These are phyloP conservation scores for Pythium myriotylum DNA, from an alignment of 352 stramenopile genomes.

Conservation along the genomic window DNA sequence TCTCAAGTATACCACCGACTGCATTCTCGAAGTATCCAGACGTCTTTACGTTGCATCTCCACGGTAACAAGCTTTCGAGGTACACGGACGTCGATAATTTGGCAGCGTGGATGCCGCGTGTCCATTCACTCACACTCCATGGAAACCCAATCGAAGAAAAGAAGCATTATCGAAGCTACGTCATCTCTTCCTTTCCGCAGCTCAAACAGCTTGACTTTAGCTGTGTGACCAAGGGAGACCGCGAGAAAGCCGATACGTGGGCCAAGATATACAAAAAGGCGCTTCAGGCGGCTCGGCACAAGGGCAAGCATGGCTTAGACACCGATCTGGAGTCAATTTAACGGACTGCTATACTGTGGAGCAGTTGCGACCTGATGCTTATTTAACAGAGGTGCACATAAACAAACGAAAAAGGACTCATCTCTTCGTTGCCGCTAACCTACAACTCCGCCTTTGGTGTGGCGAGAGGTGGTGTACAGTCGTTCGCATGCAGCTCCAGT, in stretches of 20 bases:
- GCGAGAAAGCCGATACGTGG: constrained; percentile 72
- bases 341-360: too few relatives aligned
- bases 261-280: constrained; percentile 66
- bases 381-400: too few relatives aligned
- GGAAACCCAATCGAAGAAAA: constrained; percentile 87
- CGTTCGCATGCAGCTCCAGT: constrained; percentile 30
- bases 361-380: too few relatives aligned
- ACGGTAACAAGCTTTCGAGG: constrained; percentile 66
- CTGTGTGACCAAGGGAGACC: constrained; percentile 64
- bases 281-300: constrained; percentile 12
- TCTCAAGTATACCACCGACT: constrained; percentile 36
- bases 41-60: constrained; percentile 72
- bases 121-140: constrained; percentile 75
- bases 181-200: constrained; percentile 65
- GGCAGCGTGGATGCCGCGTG: constrained; percentile 40
- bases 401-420: too few relatives aligned
- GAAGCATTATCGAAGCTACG: constrained; percentile 87
- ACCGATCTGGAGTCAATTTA: constrained; percentile 2
- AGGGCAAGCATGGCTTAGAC: not conserved
- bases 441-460: constrained; percentile 13
- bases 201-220: constrained; percentile 81
- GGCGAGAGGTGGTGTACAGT: constrained; percentile 6
- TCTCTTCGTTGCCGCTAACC: too few relatives aligned
- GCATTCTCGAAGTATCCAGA: constrained; percentile 51
- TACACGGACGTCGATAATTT: constrained; percentile 70